These are phyloP conservation scores for Lachnellula arida DNA, from an alignment of 2,329 filamentous ascomycete species.

Conservation along the genomic window DNA sequence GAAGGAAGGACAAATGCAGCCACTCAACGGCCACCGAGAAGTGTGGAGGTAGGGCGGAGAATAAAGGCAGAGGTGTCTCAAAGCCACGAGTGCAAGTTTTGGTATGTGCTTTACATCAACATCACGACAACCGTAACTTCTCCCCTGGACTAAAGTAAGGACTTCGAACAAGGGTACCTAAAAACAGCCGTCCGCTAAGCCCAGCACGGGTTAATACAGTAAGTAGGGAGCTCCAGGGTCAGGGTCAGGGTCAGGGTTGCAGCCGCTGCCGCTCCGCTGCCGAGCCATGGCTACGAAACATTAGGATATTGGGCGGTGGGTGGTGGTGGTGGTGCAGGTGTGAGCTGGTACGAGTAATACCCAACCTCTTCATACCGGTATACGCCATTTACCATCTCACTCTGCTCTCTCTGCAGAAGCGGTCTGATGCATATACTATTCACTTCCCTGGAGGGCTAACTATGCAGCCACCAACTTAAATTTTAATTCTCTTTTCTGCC, in stretches of 20 bases:
- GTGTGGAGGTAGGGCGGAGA: no score
- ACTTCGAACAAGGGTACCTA: background rate
- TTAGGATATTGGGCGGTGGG: background rate
- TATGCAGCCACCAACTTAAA: constrained; percentile 15
- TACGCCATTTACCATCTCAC: background rate
- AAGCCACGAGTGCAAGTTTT: no score
- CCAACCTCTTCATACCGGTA: background rate
- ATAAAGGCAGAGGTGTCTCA: no score
- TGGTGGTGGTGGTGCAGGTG: background rate
- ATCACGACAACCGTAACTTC: no score
- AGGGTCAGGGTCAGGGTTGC: no score
- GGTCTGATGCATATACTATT: constrained; percentile 8
- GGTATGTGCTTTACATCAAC: no score
- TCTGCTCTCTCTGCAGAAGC: constrained; percentile 8
- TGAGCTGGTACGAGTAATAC: background rate
- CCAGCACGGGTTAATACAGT: background rate
- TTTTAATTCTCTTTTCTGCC: background rate
- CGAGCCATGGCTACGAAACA: background rate
- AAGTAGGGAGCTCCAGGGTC: background rate
- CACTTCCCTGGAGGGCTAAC: constrained; percentile 9
- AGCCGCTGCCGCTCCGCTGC: background rate
- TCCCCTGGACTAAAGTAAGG: background rate
- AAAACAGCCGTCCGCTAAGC: background rate
- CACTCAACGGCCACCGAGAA: background rate
- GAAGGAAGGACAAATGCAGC: background rate